Conservation (phyloP, 139 green algal genomes). For the Haematococcus sp. region DNA sequence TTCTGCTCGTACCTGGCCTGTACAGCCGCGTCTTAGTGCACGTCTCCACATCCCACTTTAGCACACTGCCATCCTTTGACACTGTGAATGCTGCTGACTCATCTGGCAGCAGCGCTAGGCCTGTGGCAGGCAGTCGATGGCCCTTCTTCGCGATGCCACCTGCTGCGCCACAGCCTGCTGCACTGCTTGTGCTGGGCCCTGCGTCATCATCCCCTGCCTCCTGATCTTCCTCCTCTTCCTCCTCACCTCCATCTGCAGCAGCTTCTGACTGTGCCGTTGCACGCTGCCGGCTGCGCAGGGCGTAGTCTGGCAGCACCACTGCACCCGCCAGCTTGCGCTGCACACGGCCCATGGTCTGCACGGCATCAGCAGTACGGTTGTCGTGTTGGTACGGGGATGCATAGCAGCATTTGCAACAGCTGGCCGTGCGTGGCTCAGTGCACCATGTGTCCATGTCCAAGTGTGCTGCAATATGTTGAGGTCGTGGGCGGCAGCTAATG, state of each 20-base stretch:
- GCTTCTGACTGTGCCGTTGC: background rate
- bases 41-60: slow-evolving; percentile 76
- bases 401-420: no score
- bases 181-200: background rate
- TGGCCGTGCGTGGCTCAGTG: no score
- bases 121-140: slow-evolving; percentile 61
- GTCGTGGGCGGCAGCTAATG: no score
- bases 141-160: slow-evolving; percentile 18
- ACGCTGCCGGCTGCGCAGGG: background rate
- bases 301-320: slow-evolving; percentile 38
- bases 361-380: background rate
- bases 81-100: slow-evolving; percentile 69
- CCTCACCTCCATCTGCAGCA: no score
- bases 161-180: slow-evolving; percentile 11
- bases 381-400: no score
- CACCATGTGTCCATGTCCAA: background rate
- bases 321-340: slow-evolving; percentile 50
- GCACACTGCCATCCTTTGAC: slow-evolving; percentile 80
- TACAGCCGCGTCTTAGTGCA: slow-evolving; percentile 39
- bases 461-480: no score
- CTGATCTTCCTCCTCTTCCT: no score
- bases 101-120: slow-evolving; percentile 66
- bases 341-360: slow-evolving; percentile 47
- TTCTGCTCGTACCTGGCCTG: slow-evolving; percentile 10
- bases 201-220: slow-evolving; percentile 10